Base-by-base conservation (phyloP, 495 filamentous ascomycete genomes). In the Xeromyces bisporus region DNA sequence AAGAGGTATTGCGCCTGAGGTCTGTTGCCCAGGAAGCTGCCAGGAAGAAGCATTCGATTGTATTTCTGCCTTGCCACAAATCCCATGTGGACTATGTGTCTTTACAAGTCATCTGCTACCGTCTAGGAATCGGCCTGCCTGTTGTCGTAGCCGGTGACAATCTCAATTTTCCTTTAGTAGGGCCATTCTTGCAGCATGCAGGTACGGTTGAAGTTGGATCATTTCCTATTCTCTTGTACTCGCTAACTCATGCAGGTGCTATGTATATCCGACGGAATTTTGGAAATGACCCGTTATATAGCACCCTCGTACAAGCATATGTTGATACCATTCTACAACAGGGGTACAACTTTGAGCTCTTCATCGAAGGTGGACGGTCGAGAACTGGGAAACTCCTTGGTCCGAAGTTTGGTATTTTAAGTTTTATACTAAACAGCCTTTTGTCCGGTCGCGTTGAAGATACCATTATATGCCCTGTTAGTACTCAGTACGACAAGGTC, bases 401-500 rank as follows among this genome's bases (percentile, higher is more conserved):
- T 0, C 89, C 89, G 0, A 94, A 94, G 45, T 93, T 94, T 39
- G 89, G 89, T n/a, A 96, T 97, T 28, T 53, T 97, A 2, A 80
- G 71, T 45, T 97, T 93, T 45, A 73, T 97, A 15, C 53, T 96
- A 6, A 87, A 97, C 46, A 85, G 81, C 43, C 57, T 97, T 2
- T 53, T 94, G 2, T 84, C 77, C 4, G 84, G 87, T n/a, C 66
- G 83, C 1, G 80, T 92, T 2, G 62, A 87, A 33, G 89, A 97
- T 50, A 79, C 82, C 10, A 79, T 91, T 16, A 77, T 97, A 26
- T 92, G 84, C 42, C 87, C 87, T 2, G 89, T 97, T 17, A 87
- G 80, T 49, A 93, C 84, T 1, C 89, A 96, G 44, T 97, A 97
- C 48, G 89, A 97, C 64, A 97, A 94, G 43, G 89, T 97, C 29